These are phyloP conservation scores for Alisma plantagoaquatica DNA, from an alignment of 106 monocot genomes.

Conservation along the genomic window DNA sequence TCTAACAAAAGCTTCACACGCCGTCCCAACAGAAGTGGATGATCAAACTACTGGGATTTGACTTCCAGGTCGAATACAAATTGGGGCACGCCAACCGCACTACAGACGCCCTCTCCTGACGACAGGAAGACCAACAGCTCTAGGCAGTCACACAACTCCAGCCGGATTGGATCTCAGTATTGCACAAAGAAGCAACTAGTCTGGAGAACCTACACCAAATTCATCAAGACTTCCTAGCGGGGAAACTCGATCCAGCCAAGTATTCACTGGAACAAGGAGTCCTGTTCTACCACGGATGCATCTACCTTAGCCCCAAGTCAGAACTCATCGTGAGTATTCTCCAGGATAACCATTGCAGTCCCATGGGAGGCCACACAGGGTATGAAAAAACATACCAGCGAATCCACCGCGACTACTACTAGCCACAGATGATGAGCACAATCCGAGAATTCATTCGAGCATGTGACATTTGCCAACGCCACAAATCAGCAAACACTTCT, in stretches of 20 bases:
- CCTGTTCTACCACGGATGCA: background rate
- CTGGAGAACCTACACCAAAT: too few relatives aligned
- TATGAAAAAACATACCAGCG: background rate
- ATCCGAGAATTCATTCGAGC: background rate
- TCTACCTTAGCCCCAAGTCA: background rate
- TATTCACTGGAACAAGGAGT: too few relatives aligned
- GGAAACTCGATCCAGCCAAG: too few relatives aligned
- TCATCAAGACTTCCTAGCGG: too few relatives aligned
- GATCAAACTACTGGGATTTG: constrained; percentile 3
- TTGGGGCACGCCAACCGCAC: background rate
- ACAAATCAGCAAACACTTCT: background rate
- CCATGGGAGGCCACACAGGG: background rate
- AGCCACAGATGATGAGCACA: background rate
- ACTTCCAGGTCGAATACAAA: constrained; percentile 3
- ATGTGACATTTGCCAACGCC: background rate
- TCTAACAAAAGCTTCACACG: background rate
- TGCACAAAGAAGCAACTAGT: too few relatives aligned
- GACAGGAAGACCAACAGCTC: background rate
- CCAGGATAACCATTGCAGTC: background rate
- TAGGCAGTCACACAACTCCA: background rate
- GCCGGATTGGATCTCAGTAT: background rate
- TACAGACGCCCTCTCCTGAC: background rate
- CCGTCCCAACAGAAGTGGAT: background rate
- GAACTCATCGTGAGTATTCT: background rate
- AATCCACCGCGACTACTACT: background rate